Evolutionary conservation across 805 yeast genomes (phyloP).

Genomic region (Wickerhamomyces hampshirensis): DNA sequence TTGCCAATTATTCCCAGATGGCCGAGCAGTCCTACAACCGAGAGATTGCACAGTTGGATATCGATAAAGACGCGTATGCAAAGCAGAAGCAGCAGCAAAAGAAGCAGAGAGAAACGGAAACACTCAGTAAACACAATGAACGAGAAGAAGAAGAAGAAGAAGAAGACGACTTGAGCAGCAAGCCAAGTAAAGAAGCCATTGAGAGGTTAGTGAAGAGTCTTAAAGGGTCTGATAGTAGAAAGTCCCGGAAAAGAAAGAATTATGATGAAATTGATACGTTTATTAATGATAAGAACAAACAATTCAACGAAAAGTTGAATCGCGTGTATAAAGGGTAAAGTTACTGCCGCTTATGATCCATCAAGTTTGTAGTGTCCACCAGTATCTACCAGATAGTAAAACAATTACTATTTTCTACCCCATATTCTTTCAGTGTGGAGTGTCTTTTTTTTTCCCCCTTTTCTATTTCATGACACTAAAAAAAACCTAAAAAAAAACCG

Average conservation of each 20-base stretch:
- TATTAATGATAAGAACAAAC: conserved; percentile 67
- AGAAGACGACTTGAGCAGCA: conserved; percentile 24
- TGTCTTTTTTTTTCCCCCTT: too few species aligned
- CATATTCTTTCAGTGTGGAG: too few species aligned
- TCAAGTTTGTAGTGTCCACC: too few species aligned
- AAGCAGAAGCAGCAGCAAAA: conserved; percentile 29
- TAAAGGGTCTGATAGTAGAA: conserved; percentile 22
- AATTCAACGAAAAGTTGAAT: conserved; percentile 64
- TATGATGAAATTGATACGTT: conserved; percentile 30
- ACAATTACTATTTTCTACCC: too few species aligned
- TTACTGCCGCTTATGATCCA: too few species aligned
- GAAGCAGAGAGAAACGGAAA: too few species aligned
- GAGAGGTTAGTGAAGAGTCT: conserved; percentile 28
- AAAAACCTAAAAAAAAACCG: too few species aligned
- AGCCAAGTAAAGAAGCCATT: conserved; percentile 34
- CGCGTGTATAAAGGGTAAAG: too few species aligned
- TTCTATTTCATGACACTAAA: too few species aligned
- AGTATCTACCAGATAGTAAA: too few species aligned
- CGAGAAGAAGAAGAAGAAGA: conserved; percentile 14
- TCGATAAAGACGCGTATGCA: conserved; percentile 37
- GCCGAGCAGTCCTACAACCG: conserved; percentile 61
- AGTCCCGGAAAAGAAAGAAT: conserved; percentile 36
- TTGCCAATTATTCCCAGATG: conserved; percentile 45
- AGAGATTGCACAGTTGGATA: conserved; percentile 36
- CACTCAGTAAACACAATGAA: too few species aligned